These are phyloP conservation scores for Sporodiniella umbellata DNA, from an alignment of 371 early-diverging fungal species.

Conservation along the genomic window DNA sequence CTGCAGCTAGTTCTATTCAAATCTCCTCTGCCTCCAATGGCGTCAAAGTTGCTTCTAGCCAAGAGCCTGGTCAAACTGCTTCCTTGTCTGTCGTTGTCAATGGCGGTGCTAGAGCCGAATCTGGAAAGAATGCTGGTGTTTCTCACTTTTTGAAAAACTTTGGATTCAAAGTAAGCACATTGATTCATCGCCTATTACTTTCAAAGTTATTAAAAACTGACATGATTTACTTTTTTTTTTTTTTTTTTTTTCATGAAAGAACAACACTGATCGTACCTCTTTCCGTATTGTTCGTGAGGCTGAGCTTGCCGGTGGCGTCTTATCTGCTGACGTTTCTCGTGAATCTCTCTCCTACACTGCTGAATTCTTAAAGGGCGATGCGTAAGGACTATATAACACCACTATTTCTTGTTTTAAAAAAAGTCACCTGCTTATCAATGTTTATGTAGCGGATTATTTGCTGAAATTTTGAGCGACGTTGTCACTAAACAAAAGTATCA, in stretches of 20 bases:
- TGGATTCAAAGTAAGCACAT: constrained; percentile 78
- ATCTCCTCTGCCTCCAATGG: constrained; percentile 52
- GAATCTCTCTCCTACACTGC: constrained; percentile 84
- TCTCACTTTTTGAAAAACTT: constrained; percentile 91
- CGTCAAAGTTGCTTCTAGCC: constrained; percentile 57
- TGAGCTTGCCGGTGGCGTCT: constrained; percentile 88
- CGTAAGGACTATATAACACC: constrained; percentile 76
- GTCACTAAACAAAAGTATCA: constrained; percentile 79
- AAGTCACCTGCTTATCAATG: background rate
- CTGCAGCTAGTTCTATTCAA: constrained; percentile 35
- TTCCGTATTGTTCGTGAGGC: constrained; percentile 90
- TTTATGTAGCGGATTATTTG: constrained; percentile 75
- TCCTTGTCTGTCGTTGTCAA: constrained; percentile 85
- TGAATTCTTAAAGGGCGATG: constrained; percentile 88
- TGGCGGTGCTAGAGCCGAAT: constrained; percentile 88
- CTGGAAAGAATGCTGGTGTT: constrained; percentile 67
- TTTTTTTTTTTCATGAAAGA: constrained; percentile 37
- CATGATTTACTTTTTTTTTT: no score
- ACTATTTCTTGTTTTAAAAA: background rate
- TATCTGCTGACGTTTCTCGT: constrained; percentile 77
- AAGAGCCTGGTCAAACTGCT: constrained; percentile 69
- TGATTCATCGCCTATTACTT: background rate
- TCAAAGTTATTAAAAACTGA: no score
- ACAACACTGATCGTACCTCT: constrained; percentile 79
- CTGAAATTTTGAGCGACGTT: constrained; percentile 78